Conservation (phyloP, 257 asterid species). For the Scutellaria galericulata region DNA sequence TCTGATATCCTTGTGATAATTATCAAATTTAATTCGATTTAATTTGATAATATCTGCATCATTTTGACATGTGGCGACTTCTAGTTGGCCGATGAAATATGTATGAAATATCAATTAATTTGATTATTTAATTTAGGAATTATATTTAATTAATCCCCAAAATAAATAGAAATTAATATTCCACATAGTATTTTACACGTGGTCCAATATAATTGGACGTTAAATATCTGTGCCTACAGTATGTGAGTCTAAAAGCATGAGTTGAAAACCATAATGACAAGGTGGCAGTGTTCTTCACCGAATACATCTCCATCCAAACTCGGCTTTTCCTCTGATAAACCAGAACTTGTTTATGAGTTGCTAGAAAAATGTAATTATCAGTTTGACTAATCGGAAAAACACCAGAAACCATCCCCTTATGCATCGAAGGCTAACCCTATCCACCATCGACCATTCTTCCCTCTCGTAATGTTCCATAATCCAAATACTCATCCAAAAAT, state of each 20-base stretch:
- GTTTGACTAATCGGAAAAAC: conserved; percentile 76
- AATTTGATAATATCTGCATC: too few species aligned
- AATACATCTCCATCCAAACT: conserved; percentile 83
- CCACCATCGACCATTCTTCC: conserved; percentile 70
- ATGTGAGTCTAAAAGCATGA: conserved; percentile 52
- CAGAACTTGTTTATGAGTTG: conserved; percentile 75
- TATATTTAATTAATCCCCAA: too few species aligned
- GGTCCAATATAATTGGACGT: too few species aligned
- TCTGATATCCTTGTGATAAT: too few species aligned
- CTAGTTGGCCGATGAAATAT: too few species aligned
- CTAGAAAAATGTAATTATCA: conserved; percentile 56
- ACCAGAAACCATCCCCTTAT: conserved; percentile 78
- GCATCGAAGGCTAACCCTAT: conserved; percentile 84
- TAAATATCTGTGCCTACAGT: too few species aligned
- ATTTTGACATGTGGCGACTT: too few species aligned
- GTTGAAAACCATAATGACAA: conserved; percentile 81
- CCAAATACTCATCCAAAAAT: conserved; percentile 89
- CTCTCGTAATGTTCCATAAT: conserved; percentile 62
- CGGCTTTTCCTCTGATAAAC: conserved; percentile 61
- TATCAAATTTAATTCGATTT: too few species aligned
- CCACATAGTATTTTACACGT: too few species aligned
- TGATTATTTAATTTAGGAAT: too few species aligned
- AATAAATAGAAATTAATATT: too few species aligned
- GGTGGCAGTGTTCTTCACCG: conserved; percentile 54
- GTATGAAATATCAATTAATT: too few species aligned